Conservation (phyloP, 306 rosid genomes). For the Cicer pinnatifidum region DNA sequence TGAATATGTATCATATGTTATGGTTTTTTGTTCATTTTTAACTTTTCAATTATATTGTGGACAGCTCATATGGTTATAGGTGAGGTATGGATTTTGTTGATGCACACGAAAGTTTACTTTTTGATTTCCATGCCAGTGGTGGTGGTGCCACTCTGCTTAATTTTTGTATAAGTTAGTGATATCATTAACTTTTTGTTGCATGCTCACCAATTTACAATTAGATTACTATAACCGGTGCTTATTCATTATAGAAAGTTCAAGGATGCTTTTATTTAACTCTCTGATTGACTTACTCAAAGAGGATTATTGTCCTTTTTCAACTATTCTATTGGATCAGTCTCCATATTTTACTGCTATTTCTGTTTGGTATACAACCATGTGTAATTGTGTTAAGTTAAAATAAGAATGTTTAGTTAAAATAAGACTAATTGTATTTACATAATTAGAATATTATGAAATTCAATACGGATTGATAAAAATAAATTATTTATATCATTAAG, state of each 20-base stretch:
- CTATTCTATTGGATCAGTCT: background rate
- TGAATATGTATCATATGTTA: constrained; percentile 14
- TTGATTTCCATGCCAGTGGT: background rate
- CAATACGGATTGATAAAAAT: too few relatives aligned
- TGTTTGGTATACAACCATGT: background rate
- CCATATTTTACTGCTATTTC: too few relatives aligned
- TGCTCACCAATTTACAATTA: background rate
- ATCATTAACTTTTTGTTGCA: constrained; percentile 5
- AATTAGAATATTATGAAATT: too few relatives aligned
- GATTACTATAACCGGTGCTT: constrained; percentile 1
- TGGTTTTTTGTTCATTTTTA: too few relatives aligned
- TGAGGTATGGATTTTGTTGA: background rate
- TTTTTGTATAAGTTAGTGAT: background rate
- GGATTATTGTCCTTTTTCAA: background rate
- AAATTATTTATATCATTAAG: too few relatives aligned
- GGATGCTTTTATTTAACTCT: background rate
- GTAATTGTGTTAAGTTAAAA: too few relatives aligned
- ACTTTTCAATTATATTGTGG: background rate
- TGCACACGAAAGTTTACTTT: background rate
- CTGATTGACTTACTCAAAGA: background rate
- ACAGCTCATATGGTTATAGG: background rate
- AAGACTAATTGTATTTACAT: too few relatives aligned
- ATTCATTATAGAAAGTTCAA: background rate
- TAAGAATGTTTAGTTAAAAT: too few relatives aligned
- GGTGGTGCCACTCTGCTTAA: background rate